Evolutionary conservation across 768 basidiomycete species (phyloP).

Genomic region (Collybia nuda): DNA sequence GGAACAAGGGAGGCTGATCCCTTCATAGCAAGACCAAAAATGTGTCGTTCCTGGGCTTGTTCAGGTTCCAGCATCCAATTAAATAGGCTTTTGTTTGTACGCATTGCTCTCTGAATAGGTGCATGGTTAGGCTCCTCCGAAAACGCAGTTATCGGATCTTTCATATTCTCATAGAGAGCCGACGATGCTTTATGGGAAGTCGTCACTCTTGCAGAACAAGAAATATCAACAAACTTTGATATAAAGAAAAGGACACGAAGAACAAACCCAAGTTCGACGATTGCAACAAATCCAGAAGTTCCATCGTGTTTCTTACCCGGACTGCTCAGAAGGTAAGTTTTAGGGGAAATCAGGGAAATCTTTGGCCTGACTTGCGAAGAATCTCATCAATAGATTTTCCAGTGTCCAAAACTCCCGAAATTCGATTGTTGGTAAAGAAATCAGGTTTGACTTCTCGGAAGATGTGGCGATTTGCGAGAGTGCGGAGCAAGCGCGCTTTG

Average conservation of each 20-base stretch:
- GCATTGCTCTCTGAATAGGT: constrained; percentile 17
- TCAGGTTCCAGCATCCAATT: constrained; percentile 19
- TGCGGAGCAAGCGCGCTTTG: constrained; percentile 28
- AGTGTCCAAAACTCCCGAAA: constrained; percentile 29
- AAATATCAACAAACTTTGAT: not conserved
- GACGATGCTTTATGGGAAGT: constrained; percentile 19
- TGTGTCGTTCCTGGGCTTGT: constrained; percentile 22
- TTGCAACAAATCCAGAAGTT: constrained; percentile 24
- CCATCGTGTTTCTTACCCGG: constrained; percentile 24
- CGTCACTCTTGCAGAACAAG: constrained; percentile 19
- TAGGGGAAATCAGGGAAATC: not conserved
- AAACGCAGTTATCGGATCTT: constrained; percentile 17
- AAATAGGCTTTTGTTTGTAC: constrained; percentile 16
- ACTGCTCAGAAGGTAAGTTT: constrained; percentile 11
- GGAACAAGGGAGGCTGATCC: constrained; percentile 17
- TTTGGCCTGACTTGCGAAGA: constrained; percentile 18
- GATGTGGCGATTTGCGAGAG: constrained; percentile 31
- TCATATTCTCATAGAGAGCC: constrained; percentile 24
- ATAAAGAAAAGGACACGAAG: not conserved
- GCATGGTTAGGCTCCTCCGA: constrained; percentile 16
- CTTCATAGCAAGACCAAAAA: constrained; percentile 24
- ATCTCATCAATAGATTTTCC: constrained; percentile 26
- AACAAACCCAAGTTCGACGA: constrained; percentile 21
- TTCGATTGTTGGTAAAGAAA: constrained; percentile 34
- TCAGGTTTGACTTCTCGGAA: constrained; percentile 35